A percentile compares a stretch with the other conserved stretches of the same genome.
phyloP scores from a whole-genome alignment of 2,329 filamentous ascomycete species.

The Hypoxylon sp. region DNA sequence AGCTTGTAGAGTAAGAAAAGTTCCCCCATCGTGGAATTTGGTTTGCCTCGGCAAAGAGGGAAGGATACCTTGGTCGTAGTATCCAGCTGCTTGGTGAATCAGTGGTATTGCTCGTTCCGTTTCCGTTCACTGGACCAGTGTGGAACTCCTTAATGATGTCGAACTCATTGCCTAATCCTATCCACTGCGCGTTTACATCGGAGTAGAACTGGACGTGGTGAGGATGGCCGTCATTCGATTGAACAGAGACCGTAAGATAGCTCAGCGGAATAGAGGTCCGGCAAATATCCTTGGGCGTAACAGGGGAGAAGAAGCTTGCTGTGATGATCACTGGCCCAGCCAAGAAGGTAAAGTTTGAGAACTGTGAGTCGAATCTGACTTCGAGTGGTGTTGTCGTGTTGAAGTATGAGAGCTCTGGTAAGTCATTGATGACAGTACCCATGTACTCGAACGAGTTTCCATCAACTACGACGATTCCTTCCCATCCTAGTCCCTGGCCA shows the following conservation, averaged over 20 bases:
- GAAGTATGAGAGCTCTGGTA: conserved; percentile 47
- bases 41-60: conserved; percentile 71
- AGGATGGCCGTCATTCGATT: conserved; percentile 57
- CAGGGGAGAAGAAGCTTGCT: conserved; percentile 72
- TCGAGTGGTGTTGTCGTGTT: conserved; percentile 50
- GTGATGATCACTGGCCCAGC: conserved; percentile 48
- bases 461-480: conserved; percentile 56
- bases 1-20: conserved; percentile 69
- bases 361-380: conserved; percentile 55
- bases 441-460: conserved; percentile 54
- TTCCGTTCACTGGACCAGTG: conserved; percentile 50
- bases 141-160: conserved; percentile 73
- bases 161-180: conserved; percentile 73
- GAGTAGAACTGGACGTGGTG: conserved; percentile 71
- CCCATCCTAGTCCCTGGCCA: conserved; percentile 59
- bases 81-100: conserved; percentile 70
- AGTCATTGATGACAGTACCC: conserved; percentile 54
- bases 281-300: conserved; percentile 80
- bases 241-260: conserved; percentile 75
- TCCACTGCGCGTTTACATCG: conserved; percentile 78
- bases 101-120: conserved; percentile 50
- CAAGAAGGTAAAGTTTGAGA: conserved; percentile 56
- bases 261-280: conserved; percentile 81
- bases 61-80: conserved; percentile 74
- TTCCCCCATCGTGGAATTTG: conserved; percentile 71